phyloP scores from a whole-genome alignment of 2,329 filamentous ascomycete species.

The Xylariaceae sp. region DNA sequence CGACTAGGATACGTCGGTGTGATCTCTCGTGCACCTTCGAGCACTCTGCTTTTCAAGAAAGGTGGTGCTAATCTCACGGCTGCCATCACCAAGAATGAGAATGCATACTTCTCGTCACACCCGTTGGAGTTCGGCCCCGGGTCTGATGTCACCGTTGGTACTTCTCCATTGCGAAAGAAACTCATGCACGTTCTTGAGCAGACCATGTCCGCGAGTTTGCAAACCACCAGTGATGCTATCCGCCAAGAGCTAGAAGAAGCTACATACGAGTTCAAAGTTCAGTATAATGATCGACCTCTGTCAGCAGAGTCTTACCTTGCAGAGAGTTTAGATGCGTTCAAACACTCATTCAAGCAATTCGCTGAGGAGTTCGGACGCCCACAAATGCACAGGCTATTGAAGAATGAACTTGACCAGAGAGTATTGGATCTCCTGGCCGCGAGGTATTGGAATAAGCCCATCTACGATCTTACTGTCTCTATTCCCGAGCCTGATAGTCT shows the following conservation, averaged over 20 bases:
- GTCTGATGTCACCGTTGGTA: slow-evolving; percentile 73
- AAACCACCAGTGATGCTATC: slow-evolving; percentile 86
- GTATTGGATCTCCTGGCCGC: slow-evolving; percentile 90
- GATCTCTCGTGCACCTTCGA: slow-evolving; percentile 72
- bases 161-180: slow-evolving; percentile 84
- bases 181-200: slow-evolving; percentile 96
- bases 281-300: slow-evolving; percentile 94
- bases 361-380: slow-evolving; percentile 83
- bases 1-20: slow-evolving; percentile 96
- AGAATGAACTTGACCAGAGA: slow-evolving; percentile 88
- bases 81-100: slow-evolving; percentile 83
- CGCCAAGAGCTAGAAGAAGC: slow-evolving; percentile 94
- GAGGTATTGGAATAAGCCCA: slow-evolving; percentile 94
- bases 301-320: slow-evolving; percentile 96
- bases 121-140: slow-evolving; percentile 73
- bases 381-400: slow-evolving; percentile 85
- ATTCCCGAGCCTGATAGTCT: slow-evolving; percentile 68
- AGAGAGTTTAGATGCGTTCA: slow-evolving; percentile 92
- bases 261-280: slow-evolving; percentile 97
- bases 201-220: slow-evolving; percentile 91
- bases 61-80: slow-evolving; percentile 74
- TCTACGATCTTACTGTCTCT: slow-evolving; percentile 71
- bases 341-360: slow-evolving; percentile 95
- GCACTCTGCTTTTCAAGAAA: slow-evolving; percentile 75
- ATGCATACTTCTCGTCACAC: slow-evolving; percentile 80